These are phyloP conservation scores for Lumnitzera racemosa DNA, from an alignment of 345 rosid genomes.

Conservation along the genomic window DNA sequence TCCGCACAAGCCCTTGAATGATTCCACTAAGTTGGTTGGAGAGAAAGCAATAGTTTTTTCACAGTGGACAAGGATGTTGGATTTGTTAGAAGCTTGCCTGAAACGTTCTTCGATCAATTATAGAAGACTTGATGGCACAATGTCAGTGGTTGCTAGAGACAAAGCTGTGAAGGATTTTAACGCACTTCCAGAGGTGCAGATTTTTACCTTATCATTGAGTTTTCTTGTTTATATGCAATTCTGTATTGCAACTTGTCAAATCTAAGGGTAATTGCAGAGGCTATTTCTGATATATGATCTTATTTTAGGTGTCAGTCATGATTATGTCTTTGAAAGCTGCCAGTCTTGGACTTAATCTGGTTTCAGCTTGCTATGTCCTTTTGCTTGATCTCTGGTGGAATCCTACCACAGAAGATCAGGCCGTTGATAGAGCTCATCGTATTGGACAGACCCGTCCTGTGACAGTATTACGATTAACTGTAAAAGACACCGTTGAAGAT, in stretches of 20 bases:
- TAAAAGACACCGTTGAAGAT: constrained; percentile 88
- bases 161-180: constrained; percentile 97
- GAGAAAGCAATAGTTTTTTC: constrained; percentile 95
- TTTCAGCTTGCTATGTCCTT: constrained; percentile 88
- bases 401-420: constrained; percentile 96
- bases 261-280: neutral
- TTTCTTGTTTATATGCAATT: neutral
- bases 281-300: neutral
- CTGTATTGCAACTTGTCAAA: no score
- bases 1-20: constrained; percentile 15
- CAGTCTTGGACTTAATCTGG: constrained; percentile 96
- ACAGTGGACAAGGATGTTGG: constrained; percentile 97
- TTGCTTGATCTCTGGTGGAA: constrained; percentile 98
- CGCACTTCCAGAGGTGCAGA: constrained; percentile 74
- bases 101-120: constrained; percentile 63
- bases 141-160: constrained; percentile 91
- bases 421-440: constrained; percentile 96
- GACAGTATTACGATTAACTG: constrained; percentile 76
- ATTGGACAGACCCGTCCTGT: constrained; percentile 95
- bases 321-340: constrained; percentile 98
- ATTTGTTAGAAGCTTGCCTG: constrained; percentile 74
- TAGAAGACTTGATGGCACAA: constrained; percentile 97
- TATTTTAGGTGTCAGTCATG: constrained; percentile 71
- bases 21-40: constrained; percentile 30
- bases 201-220: no score